Evolutionary conservation across 1,284 basidiomycete genomes (phyloP).

Genomic region (Coniferiporia sulphurascens): DNA sequence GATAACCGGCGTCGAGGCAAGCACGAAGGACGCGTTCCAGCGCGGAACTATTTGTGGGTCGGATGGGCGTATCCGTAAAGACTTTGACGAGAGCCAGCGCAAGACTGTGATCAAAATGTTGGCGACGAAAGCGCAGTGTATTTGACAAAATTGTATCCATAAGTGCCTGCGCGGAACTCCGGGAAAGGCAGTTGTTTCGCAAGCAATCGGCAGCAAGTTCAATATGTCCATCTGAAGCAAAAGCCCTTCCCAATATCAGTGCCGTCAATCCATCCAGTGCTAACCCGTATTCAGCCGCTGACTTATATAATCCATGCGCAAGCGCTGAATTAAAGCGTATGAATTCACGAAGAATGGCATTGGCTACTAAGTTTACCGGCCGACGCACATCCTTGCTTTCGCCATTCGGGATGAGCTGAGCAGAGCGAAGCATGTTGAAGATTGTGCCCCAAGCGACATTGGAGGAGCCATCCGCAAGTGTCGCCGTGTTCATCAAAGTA

Average conservation of each 20-base stretch:
- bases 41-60: not conserved
- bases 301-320: slow-evolving; percentile 1
- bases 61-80: slow-evolving; percentile 1
- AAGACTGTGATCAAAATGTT: not conserved
- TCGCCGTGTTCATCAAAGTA: not conserved
- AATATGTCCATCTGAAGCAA: slow-evolving; percentile 6
- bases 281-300: slow-evolving; percentile 4
- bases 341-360: slow-evolving; percentile 1
- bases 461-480: not conserved
- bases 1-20: slow-evolving; percentile 1
- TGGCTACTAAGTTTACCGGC: slow-evolving; percentile 1
- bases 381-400: not conserved
- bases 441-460: slow-evolving; percentile 7
- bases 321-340: not conserved
- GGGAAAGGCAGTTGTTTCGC: slow-evolving; percentile 1
- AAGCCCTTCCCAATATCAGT: not conserved
- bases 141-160: slow-evolving; percentile 3
- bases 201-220: slow-evolving; percentile 8
- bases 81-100: not conserved
- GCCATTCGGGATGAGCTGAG: slow-evolving; percentile 9
- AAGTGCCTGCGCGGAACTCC: not conserved
- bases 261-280: not conserved
- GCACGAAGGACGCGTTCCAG: slow-evolving; percentile 5
- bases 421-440: slow-evolving; percentile 1
- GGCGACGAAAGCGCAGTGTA: not conserved